Evolutionary conservation across 1,139 yeast species (phyloP).

Genomic region (Candida albicans): DNA sequence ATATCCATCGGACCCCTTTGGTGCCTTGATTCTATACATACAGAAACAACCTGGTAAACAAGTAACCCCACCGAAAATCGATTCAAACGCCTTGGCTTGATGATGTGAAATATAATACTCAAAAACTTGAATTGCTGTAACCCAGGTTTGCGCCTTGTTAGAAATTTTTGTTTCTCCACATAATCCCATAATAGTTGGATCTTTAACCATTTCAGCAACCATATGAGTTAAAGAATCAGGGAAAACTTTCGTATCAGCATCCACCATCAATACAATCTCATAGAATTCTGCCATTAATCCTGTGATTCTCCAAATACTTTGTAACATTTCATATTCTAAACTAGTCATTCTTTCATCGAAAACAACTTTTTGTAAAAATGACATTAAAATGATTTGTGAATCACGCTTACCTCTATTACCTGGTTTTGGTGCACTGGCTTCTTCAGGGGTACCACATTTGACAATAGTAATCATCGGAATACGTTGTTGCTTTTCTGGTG

Average conservation of each 20-base stretch:
- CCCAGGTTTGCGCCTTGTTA: slow-evolving; percentile 86
- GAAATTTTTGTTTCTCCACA: slow-evolving; percentile 98
- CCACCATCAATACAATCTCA: slow-evolving; percentile 90
- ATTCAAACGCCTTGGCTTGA: slow-evolving; percentile 93
- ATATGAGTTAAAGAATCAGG: slow-evolving; percentile 92
- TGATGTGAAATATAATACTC: slow-evolving; percentile 96
- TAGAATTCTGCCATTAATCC: slow-evolving; percentile 87
- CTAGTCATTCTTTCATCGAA: slow-evolving; percentile 98
- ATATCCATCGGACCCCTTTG: slow-evolving; percentile 85
- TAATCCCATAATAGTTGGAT: slow-evolving; percentile 88
- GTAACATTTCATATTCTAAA: slow-evolving; percentile 79
- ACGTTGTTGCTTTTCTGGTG: slow-evolving; percentile 80
- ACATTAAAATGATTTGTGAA: slow-evolving; percentile 91
- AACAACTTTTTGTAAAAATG: slow-evolving; percentile 84
- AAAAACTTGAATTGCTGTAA: slow-evolving; percentile 91
- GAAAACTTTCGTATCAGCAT: slow-evolving; percentile 91
- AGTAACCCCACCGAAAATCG: slow-evolving; percentile 94
- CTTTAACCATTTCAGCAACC: slow-evolving; percentile 90
- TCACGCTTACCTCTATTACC: slow-evolving; percentile 99
- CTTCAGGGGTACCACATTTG: slow-evolving; percentile 92
- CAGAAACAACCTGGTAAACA: slow-evolving; percentile 98
- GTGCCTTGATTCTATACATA: slow-evolving; percentile 92
- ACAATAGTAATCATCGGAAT: slow-evolving; percentile 83
- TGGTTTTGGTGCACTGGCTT: slow-evolving; percentile 77
- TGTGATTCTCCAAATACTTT: slow-evolving; percentile 79